A percentile compares a stretch with the other conserved stretches of the same genome.
Evolutionary conservation across 208 protist species (phyloP).

Genomic region (Crithidia acanthocephali): DNA sequence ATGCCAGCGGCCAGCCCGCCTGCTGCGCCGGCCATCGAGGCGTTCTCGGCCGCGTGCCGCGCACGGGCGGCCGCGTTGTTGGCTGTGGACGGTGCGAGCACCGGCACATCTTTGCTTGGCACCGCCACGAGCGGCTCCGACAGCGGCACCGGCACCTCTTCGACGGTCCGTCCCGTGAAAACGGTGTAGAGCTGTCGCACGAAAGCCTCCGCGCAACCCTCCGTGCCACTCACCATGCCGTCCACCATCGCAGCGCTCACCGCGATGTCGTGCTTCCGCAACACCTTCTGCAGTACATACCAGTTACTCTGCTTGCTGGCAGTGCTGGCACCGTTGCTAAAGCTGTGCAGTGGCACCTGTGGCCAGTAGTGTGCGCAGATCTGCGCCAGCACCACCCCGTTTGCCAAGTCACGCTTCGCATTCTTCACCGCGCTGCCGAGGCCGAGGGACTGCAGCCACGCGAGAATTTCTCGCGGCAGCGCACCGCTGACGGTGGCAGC

Average conservation of each 20-base stretch:
- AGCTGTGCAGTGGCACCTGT: slow-evolving; percentile 92
- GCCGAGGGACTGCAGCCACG: slow-evolving; percentile 92
- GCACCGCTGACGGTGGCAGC: slow-evolving; percentile 17
- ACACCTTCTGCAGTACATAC: slow-evolving; percentile 71
- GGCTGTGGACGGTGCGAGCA: slow-evolving; percentile 22
- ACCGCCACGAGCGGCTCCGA: slow-evolving; percentile 41
- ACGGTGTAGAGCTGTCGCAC: slow-evolving; percentile 80
- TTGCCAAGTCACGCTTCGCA: slow-evolving; percentile 90
- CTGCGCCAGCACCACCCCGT: slow-evolving; percentile 93
- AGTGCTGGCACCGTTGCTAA: slow-evolving; percentile 76
- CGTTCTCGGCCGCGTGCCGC: slow-evolving; percentile 4
- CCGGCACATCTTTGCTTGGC: slow-evolving; percentile 27
- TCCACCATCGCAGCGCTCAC: slow-evolving; percentile 79
- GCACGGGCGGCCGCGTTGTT: slow-evolving; percentile 14
- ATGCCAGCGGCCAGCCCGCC: background rate
- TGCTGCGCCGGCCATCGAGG: background rate
- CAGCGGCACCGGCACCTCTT: slow-evolving; percentile 38
- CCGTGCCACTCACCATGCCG: slow-evolving; percentile 74
- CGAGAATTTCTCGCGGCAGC: slow-evolving; percentile 87
- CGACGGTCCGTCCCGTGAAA: slow-evolving; percentile 62
- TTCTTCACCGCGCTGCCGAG: slow-evolving; percentile 80
- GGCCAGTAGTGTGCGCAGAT: slow-evolving; percentile 94
- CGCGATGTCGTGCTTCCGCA: slow-evolving; percentile 60
- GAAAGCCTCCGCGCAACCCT: slow-evolving; percentile 76
- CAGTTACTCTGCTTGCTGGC: slow-evolving; percentile 91